Evolutionary conservation across 2,329 filamentous ascomycete species (phyloP).

Genomic region (Claviceps fusiformis): DNA sequence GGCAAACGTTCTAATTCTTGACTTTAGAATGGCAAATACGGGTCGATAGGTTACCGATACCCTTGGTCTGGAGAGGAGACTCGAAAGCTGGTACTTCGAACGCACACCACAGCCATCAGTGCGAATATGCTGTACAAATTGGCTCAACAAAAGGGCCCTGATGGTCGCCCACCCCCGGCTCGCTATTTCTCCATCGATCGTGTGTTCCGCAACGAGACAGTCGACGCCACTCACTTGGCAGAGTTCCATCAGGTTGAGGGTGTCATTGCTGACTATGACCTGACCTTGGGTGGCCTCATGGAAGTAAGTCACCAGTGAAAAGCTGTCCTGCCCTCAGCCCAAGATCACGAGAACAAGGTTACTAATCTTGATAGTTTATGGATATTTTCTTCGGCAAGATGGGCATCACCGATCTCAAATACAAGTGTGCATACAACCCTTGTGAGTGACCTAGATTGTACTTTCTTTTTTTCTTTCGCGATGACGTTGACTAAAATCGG

Average conservation of each 20-base stretch:
- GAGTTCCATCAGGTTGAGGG: slow-evolving; percentile 99
- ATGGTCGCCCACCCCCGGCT: slow-evolving; percentile 51
- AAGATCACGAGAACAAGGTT: too few relatives aligned
- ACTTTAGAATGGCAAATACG: slow-evolving; percentile 63
- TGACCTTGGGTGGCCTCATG: slow-evolving; percentile 86
- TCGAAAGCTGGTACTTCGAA: slow-evolving; percentile 72
- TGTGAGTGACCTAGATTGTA: slow-evolving; percentile 4
- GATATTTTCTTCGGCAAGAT: slow-evolving; percentile 94
- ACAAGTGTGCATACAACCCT: slow-evolving; percentile 63
- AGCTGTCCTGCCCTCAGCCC: background rate
- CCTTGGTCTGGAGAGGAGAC: slow-evolving; percentile 85
- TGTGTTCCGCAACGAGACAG: slow-evolving; percentile 94
- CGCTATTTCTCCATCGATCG: slow-evolving; percentile 97
- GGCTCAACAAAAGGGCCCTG: slow-evolving; percentile 65
- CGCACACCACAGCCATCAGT: slow-evolving; percentile 88
- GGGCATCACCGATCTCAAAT: slow-evolving; percentile 72
- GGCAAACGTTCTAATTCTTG: background rate
- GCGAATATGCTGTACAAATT: slow-evolving; percentile 85
- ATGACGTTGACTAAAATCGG: slow-evolving; percentile 58
- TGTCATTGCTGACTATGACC: slow-evolving; percentile 90
- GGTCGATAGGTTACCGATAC: slow-evolving; percentile 92
- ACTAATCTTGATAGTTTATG: slow-evolving; percentile 47
- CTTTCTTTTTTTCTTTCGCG: background rate
- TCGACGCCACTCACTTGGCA: slow-evolving; percentile 90
- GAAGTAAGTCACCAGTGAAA: slow-evolving; percentile 21